A percentile compares a stretch with the other conserved stretches of the same genome.
phyloP scores from a whole-genome alignment of 768 basidiomycete genomes.

The Lentinula boryana region DNA sequence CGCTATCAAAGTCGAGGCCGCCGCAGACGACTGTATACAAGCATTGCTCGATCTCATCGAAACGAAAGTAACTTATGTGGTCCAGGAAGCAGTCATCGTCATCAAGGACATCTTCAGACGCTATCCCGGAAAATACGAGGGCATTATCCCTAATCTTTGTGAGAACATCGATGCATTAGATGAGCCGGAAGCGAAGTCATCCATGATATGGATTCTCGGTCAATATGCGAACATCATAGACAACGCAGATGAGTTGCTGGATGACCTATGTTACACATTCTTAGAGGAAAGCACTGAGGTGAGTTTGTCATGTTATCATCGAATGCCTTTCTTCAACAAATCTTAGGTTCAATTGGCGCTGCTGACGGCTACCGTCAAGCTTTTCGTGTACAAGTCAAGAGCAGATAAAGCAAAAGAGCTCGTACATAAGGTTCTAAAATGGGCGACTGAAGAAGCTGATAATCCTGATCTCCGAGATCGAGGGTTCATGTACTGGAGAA shows the following conservation, averaged over 20 bases:
- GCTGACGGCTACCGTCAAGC: constrained; percentile 90
- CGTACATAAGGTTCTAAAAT: constrained; percentile 92
- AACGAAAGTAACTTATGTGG: constrained; percentile 92
- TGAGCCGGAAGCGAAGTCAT: constrained; percentile 94
- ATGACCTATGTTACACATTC: constrained; percentile 85
- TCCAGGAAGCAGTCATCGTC: constrained; percentile 96
- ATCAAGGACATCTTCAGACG: constrained; percentile 97
- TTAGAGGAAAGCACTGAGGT: constrained; percentile 94
- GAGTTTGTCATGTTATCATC: constrained; percentile 13
- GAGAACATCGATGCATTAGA: constrained; percentile 88
- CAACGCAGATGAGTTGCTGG: constrained; percentile 91
- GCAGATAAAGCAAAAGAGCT: constrained; percentile 83
- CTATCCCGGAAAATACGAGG: constrained; percentile 96
- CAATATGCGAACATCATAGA: constrained; percentile 95
- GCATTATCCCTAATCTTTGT: constrained; percentile 89
- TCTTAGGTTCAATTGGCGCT: constrained; percentile 89
- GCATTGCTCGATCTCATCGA: constrained; percentile 82
- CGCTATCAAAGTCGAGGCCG: constrained; percentile 93
- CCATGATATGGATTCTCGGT: constrained; percentile 97
- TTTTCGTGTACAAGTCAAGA: constrained; percentile 86
- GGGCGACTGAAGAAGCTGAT: constrained; percentile 96
- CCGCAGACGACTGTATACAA: constrained; percentile 87
- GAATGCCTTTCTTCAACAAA: not conserved
- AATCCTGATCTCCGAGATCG: constrained; percentile 97
- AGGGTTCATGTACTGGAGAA: constrained; percentile 99